Percentiles rank a stretch among this genome's conserved stretches.
phyloP scores from a whole-genome alignment of 352 stramenopile species.

The Globisporangium orthogonon region DNA sequence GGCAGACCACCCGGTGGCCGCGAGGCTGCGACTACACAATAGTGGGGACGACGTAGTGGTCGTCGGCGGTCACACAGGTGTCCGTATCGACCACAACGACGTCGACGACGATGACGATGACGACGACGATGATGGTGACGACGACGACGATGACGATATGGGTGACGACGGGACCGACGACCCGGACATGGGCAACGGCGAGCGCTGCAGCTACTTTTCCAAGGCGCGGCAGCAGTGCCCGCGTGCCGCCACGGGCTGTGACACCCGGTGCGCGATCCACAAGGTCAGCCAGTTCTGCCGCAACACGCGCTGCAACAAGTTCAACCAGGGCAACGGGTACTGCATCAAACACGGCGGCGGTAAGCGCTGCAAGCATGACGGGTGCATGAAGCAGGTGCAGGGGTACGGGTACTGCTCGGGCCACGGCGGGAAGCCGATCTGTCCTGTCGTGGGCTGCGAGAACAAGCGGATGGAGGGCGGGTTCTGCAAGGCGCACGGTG shows the following conservation, averaged over 20 bases:
- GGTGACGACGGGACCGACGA: slow-evolving; percentile 14
- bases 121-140: slow-evolving; percentile 5
- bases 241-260: slow-evolving; percentile 55
- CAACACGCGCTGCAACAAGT: slow-evolving; percentile 71
- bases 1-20: too few species aligned
- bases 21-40: background rate
- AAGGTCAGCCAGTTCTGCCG: slow-evolving; percentile 85
- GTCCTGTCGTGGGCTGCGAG: slow-evolving; percentile 62
- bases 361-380: slow-evolving; percentile 77
- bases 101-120: slow-evolving; percentile 8
- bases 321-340: slow-evolving; percentile 79
- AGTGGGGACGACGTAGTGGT: background rate
- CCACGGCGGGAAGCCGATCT: slow-evolving; percentile 76
- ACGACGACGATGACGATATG: slow-evolving; percentile 12
- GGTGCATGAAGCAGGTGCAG: slow-evolving; percentile 79
- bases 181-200: slow-evolving; percentile 17
- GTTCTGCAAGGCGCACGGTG: slow-evolving; percentile 83
- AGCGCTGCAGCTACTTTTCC: slow-evolving; percentile 66
- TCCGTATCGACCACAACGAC: slow-evolving; percentile 4
- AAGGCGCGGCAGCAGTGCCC: slow-evolving; percentile 64
- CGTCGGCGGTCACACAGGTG: slow-evolving; percentile 1
- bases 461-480: slow-evolving; percentile 85
- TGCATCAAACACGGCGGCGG: slow-evolving; percentile 84
- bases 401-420: slow-evolving; percentile 82
- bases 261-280: slow-evolving; percentile 72